These are phyloP conservation scores for Ceriops zippeliana DNA, from an alignment of 345 rosid species.

Conservation along the genomic window DNA sequence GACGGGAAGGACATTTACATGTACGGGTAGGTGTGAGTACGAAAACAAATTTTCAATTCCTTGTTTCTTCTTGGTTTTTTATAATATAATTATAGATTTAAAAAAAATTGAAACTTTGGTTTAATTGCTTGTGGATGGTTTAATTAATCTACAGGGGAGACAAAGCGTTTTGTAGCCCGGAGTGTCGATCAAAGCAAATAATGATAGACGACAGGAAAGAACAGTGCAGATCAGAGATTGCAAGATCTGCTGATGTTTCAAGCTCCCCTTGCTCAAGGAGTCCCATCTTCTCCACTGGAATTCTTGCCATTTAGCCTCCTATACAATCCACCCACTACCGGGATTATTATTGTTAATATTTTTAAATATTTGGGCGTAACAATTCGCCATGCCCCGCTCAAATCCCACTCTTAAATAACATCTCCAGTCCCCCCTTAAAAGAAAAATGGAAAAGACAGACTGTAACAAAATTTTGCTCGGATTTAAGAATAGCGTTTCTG, in stretches of 20 bases:
- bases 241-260: conserved; percentile 37
- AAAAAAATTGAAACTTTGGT: no score
- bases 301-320: conserved; percentile 55
- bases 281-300: conserved; percentile 63
- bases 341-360: no score
- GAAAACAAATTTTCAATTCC: neutral
- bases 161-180: conserved; percentile 75
- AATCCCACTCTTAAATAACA: no score
- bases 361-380: neutral
- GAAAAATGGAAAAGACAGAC: no score
- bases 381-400: no score
- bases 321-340: no score
- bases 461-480: no score
- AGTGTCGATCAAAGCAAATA: conserved; percentile 70
- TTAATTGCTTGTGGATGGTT: neutral
- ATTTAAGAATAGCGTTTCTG: no score
- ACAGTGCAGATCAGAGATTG: conserved; percentile 52
- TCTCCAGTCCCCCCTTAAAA: no score
- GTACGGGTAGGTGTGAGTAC: conserved; percentile 64
- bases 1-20: conserved; percentile 73
- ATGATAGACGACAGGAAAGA: conserved; percentile 58
- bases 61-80: neutral
- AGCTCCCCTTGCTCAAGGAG: conserved; percentile 44
- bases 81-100: neutral
- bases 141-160: conserved; percentile 60